Evolutionary conservation across 805 yeast genomes (phyloP).

Genomic region (Debaryomyces tyrocola): DNA sequence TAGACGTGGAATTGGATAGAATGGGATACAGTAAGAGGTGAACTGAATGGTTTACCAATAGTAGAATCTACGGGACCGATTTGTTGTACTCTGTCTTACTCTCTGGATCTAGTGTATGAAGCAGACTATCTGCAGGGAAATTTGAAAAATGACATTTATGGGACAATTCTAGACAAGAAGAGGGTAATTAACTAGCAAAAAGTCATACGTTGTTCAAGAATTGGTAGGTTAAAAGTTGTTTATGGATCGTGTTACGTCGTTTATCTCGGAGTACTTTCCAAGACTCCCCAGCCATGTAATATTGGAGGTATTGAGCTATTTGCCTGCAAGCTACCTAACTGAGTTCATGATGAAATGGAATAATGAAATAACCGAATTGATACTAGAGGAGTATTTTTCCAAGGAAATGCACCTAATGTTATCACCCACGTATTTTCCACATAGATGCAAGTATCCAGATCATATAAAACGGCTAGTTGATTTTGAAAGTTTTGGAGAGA

Average conservation of each 20-base stretch:
- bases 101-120: too few species aligned
- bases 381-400: slow-evolving; percentile 25
- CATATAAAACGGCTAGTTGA: slow-evolving; percentile 8
- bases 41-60: too few species aligned
- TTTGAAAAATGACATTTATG: too few species aligned
- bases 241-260: background rate
- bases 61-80: too few species aligned
- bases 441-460: slow-evolving; percentile 2
- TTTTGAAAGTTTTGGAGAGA: slow-evolving; percentile 27
- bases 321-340: slow-evolving; percentile 20
- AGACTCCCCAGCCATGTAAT: slow-evolving; percentile 24
- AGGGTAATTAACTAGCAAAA: too few species aligned
- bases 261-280: slow-evolving; percentile 8
- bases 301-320: slow-evolving; percentile 12
- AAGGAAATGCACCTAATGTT: slow-evolving; percentile 34
- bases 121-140: too few species aligned
- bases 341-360: slow-evolving; percentile 24
- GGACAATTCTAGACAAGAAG: too few species aligned
- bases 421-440: slow-evolving; percentile 28
- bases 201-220: too few species aligned
- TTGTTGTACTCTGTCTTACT: too few species aligned
- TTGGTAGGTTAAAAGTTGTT: background rate
- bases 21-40: too few species aligned
- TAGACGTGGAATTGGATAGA: too few species aligned
- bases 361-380: slow-evolving; percentile 13